Conservation (phyloP, 2,329 filamentous ascomycete species). For the Colletotrichum sp. region DNA sequence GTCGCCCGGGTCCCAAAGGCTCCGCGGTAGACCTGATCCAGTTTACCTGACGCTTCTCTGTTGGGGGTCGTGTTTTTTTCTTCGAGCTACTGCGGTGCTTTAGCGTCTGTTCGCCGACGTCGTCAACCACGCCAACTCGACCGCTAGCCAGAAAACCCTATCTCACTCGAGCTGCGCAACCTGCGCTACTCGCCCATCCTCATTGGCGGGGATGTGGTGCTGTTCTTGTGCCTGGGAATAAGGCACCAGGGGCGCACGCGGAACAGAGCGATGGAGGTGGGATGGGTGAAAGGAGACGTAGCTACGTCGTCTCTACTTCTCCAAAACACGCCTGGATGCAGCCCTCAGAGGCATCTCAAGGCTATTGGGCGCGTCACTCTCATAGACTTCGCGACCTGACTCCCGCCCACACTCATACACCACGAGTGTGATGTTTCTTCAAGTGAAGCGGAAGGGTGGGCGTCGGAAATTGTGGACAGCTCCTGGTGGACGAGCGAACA, state of each 20-base stretch:
- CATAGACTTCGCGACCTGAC: background rate
- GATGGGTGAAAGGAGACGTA: background rate
- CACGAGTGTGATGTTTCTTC: background rate
- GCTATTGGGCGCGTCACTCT: background rate
- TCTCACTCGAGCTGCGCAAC: background rate
- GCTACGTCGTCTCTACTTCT: background rate
- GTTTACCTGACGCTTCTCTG: background rate
- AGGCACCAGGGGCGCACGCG: background rate
- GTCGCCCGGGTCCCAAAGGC: background rate
- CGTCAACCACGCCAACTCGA: background rate
- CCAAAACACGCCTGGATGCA: background rate
- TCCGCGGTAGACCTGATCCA: background rate
- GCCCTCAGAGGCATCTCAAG: background rate
- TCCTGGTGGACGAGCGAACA: background rate
- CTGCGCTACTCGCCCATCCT: background rate
- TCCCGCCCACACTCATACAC: background rate
- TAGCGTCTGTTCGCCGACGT: slow-evolving; percentile 20
- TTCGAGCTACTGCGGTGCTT: background rate
- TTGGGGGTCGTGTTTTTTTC: background rate
- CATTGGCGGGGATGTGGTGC: background rate
- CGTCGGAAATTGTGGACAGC: background rate
- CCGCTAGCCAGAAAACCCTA: slow-evolving; percentile 3
- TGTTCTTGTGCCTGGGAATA: background rate
- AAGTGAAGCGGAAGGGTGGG: background rate
- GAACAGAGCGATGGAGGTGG: background rate